phyloP scores from a whole-genome alignment of 73 alveolate genomes.

The Paramecium sexaurelia region DNA sequence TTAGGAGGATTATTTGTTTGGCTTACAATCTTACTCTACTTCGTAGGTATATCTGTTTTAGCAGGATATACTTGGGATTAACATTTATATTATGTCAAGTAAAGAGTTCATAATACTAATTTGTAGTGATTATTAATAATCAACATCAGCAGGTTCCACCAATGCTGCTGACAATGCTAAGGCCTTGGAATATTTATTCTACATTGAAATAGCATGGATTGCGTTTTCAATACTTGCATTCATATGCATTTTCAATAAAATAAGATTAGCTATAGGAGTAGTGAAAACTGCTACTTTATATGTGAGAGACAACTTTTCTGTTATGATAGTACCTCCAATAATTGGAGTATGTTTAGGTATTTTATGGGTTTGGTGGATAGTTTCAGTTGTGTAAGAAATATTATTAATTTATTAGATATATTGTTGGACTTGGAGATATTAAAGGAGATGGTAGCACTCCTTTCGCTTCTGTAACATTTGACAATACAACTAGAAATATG shows the following conservation, averaged over 20 bases:
- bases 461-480: slow-evolving; percentile 84
- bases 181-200: neutral
- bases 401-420: neutral
- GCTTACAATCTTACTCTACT: slow-evolving; percentile 47
- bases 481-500: slow-evolving; percentile 77
- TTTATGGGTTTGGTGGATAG: slow-evolving; percentile 85
- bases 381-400: slow-evolving; percentile 71
- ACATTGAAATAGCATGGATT: neutral
- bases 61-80: slow-evolving; percentile 42
- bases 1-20: slow-evolving; percentile 58
- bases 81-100: neutral
- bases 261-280: slow-evolving; percentile 88
- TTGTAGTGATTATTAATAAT: neutral
- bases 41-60: slow-evolving; percentile 26
- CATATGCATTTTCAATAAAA: slow-evolving; percentile 83
- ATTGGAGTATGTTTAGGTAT: slow-evolving; percentile 71
- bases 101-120: neutral
- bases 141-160: neutral
- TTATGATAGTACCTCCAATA: slow-evolving; percentile 84
- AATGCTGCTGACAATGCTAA: neutral
- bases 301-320: slow-evolving; percentile 73
- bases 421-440: slow-evolving; percentile 84
- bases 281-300: slow-evolving; percentile 87
- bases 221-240: slow-evolving; percentile 73
- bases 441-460: slow-evolving; percentile 70